Evolutionary conservation across 116 monocot genomes (phyloP).

Genomic region (Iris pallida): DNA sequence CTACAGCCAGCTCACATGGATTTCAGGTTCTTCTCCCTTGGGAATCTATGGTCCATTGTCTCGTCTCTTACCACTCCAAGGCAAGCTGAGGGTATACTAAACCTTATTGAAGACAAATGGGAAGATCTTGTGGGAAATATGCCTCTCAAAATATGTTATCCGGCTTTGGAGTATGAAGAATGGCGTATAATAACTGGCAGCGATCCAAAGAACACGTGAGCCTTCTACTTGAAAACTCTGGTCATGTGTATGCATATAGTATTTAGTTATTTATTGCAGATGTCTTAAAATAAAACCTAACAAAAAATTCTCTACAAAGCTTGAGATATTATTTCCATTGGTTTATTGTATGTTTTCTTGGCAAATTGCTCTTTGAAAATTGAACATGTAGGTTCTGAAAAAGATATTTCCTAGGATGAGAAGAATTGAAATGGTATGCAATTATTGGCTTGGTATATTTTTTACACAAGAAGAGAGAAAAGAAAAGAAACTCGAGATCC

Average conservation of each 20-base stretch:
- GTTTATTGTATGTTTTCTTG: neutral
- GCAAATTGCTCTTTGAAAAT: neutral
- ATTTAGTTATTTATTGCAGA: neutral
- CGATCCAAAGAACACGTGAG: conserved; percentile 85
- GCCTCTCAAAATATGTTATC: conserved; percentile 78
- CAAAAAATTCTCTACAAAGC: neutral
- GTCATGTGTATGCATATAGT: neutral
- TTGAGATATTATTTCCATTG: neutral
- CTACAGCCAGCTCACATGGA: conserved; percentile 84
- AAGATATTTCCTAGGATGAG: neutral
- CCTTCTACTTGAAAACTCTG: neutral
- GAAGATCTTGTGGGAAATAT: conserved; percentile 67
- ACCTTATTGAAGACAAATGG: conserved; percentile 80
- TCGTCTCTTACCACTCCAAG: conserved; percentile 66
- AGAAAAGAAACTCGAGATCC: neutral
- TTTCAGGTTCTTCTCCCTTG: conserved; percentile 75
- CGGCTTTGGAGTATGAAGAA: conserved; percentile 65
- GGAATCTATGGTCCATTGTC: conserved; percentile 70
- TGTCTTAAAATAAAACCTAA: too few species aligned
- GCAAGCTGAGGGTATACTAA: conserved; percentile 68
- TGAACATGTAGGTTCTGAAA: neutral
- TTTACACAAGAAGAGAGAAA: too few species aligned
- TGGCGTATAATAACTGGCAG: conserved; percentile 79
- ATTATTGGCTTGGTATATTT: too few species aligned
- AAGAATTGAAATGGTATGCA: neutral